Base-by-base conservation (phyloP, 176 grass and related monocot genomes). In the Musa beccarii region DNA sequence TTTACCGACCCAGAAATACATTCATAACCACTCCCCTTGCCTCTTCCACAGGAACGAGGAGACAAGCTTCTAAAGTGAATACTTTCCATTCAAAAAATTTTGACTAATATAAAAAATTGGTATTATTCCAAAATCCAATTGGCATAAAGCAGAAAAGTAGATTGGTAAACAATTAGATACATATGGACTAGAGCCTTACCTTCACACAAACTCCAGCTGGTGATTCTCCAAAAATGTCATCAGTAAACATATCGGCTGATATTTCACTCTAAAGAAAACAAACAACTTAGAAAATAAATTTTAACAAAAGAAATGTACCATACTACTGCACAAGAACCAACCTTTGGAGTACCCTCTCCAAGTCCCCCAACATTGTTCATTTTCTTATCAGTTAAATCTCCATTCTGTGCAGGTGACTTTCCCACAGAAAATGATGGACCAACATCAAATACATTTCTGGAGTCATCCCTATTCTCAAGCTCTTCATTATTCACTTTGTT, bases 151-250 rank as follows among this genome's bases (percentile, higher is more conserved):
- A 8, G 26, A 9, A 66, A 49, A 24, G 4, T n/a, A 64, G 34
- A 51, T 65, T 24, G 22, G 34, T 43, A 43, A 54, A 29, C 17
- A 49, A 51, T 59, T 49, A 53, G 54, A 75, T 54, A 76, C 11
- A 59, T 10, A 63, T 10, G 53, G 65, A 59, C 29, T 49, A 64
- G 70, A 53, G 80, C 54, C 56, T 72, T 89, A 99, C 96, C 82
- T 17, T 70, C 84, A 89, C 95, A 51, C 86, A 79, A 79, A 95
- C 68, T 79, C 87, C 89, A 57, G 83, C 76, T 77, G 96, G 91
- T 68, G 96, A 94, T 85, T 95, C 96, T 78, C 96, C 96, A 56
- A 95, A 99, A 68, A 95, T 99, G 82, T 95, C 95, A 69, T 99
- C 96, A 65, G 80, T 89, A 81, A 99, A 99, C 89, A 95, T 89